Evolutionary conservation across 1,139 yeast species (phyloP).

Genomic region (Geotrichum bryndzae): DNA sequence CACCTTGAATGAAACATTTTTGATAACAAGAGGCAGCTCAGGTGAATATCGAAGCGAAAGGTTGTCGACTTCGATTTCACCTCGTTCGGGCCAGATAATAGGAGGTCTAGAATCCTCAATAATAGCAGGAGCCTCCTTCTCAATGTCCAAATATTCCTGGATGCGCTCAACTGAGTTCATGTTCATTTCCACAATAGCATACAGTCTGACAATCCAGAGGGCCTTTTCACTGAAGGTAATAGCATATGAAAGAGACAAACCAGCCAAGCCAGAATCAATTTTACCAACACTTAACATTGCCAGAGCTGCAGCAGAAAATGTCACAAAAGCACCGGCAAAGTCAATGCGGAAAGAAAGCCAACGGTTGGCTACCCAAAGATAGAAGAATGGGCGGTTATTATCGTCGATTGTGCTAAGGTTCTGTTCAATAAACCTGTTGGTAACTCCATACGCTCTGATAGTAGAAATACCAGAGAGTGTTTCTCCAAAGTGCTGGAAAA

Average conservation of each 20-base stretch:
- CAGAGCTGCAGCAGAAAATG: slow-evolving; percentile 76
- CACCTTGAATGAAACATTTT: slow-evolving; percentile 75
- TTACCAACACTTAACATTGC: slow-evolving; percentile 56
- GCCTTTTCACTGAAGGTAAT: slow-evolving; percentile 84
- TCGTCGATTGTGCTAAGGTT: slow-evolving; percentile 74
- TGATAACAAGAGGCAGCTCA: slow-evolving; percentile 80
- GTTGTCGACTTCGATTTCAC: slow-evolving; percentile 69
- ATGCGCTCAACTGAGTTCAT: slow-evolving; percentile 95
- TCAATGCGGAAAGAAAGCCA: slow-evolving; percentile 89
- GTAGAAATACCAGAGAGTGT: slow-evolving; percentile 89
- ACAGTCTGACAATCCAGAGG: slow-evolving; percentile 85
- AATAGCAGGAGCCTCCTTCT: slow-evolving; percentile 74
- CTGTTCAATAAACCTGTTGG: slow-evolving; percentile 74
- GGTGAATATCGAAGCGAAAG: slow-evolving; percentile 85
- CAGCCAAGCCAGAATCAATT: slow-evolving; percentile 91
- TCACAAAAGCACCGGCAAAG: slow-evolving; percentile 74
- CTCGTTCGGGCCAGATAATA: slow-evolving; percentile 73
- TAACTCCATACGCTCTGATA: slow-evolving; percentile 94
- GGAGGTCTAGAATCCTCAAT: slow-evolving; percentile 68
- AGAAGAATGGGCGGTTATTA: slow-evolving; percentile 87
- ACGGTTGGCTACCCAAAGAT: slow-evolving; percentile 91
- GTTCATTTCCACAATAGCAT: slow-evolving; percentile 85
- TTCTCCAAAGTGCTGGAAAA: slow-evolving; percentile 93
- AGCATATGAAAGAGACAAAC: slow-evolving; percentile 88
- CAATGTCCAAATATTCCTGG: slow-evolving; percentile 74